Percentiles rank a stretch among this genome's conserved stretches.
These are phyloP conservation scores for Bimuria novae-zelandiae DNA, from an alignment of 2,329 filamentous ascomycete genomes.

Conservation along the genomic window DNA sequence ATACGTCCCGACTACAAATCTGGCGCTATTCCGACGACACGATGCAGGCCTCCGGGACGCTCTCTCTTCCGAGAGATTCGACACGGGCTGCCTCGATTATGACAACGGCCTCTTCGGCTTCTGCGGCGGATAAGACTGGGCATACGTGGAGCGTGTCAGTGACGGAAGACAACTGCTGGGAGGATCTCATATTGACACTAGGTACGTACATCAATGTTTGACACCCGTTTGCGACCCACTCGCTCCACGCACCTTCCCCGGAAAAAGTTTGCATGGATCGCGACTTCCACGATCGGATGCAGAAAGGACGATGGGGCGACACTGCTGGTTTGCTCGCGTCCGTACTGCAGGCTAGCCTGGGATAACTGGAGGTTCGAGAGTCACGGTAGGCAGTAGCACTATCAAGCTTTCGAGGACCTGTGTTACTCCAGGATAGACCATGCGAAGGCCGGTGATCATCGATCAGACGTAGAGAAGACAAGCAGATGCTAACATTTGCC, in stretches of 20 bases:
- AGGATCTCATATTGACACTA: constrained; percentile 53
- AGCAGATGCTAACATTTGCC: too few relatives aligned
- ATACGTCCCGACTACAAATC: constrained; percentile 11
- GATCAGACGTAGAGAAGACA: too few relatives aligned
- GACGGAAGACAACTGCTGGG: constrained; percentile 51
- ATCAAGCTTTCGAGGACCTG: too few relatives aligned
- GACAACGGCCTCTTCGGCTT: constrained; percentile 41
- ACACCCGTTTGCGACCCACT: background rate
- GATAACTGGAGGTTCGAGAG: too few relatives aligned
- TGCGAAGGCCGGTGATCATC: too few relatives aligned
- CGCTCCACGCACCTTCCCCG: background rate
- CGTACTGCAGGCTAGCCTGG: too few relatives aligned
- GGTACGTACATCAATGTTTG: constrained; percentile 31
- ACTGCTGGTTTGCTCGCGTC: too few relatives aligned
- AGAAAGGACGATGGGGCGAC: too few relatives aligned
- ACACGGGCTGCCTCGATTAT: constrained; percentile 41
- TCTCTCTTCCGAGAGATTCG: constrained; percentile 34
- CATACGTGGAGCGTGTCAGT: constrained; percentile 50
- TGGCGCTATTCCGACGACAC: constrained; percentile 19
- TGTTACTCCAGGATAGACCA: too few relatives aligned
- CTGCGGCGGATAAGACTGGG: constrained; percentile 48
- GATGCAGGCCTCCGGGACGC: constrained; percentile 23
- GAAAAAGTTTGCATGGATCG: background rate
- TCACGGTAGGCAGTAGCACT: too few relatives aligned
- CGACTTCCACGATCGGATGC: too few relatives aligned